Conservation (phyloP, 2,329 filamentous ascomycete genomes). For the Reticulascus tulasneorum region DNA sequence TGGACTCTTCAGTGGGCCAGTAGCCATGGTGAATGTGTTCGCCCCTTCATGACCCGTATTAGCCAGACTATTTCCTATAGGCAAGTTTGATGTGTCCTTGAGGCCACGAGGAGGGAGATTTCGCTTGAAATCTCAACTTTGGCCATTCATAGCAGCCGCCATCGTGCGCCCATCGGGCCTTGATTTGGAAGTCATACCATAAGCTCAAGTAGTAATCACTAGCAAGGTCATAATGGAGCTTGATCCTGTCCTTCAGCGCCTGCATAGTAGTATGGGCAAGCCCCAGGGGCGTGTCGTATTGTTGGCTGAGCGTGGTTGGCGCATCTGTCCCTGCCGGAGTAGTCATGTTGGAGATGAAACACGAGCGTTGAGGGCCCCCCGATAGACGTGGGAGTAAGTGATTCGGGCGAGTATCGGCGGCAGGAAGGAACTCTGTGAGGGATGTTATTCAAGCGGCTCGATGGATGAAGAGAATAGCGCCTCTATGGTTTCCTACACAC, state of each 20-base stretch:
- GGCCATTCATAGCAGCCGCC: no score
- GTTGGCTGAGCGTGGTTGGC: slow-evolving; percentile 37
- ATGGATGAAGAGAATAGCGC: no score
- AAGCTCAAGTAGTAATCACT: slow-evolving; percentile 60
- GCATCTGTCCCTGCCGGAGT: slow-evolving; percentile 24
- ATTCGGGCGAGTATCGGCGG: no score
- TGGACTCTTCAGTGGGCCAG: slow-evolving; percentile 43
- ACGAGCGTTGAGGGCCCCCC: neutral
- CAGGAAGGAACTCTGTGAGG: no score
- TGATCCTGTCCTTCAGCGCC: slow-evolving; percentile 53
- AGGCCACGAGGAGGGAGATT: neutral
- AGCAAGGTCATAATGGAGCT: slow-evolving; percentile 57
- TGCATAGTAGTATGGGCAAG: slow-evolving; percentile 42
- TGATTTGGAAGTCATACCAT: slow-evolving; percentile 44
- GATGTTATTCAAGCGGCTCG: no score
- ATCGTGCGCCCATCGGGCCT: no score
- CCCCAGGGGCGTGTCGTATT: slow-evolving; percentile 42
- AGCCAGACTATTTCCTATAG: no score
- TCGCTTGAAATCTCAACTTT: neutral
- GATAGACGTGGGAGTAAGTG: no score
- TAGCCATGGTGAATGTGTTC: slow-evolving; percentile 63
- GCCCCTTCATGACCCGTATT: slow-evolving; percentile 44
- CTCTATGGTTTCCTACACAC: no score
- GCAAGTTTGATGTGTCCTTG: neutral
- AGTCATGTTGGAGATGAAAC: slow-evolving; percentile 13